Percentiles rank a stretch among this genome's conserved stretches.
Conservation (phyloP, 148 eudicot genomes). For the Nepenthes gracilis region DNA sequence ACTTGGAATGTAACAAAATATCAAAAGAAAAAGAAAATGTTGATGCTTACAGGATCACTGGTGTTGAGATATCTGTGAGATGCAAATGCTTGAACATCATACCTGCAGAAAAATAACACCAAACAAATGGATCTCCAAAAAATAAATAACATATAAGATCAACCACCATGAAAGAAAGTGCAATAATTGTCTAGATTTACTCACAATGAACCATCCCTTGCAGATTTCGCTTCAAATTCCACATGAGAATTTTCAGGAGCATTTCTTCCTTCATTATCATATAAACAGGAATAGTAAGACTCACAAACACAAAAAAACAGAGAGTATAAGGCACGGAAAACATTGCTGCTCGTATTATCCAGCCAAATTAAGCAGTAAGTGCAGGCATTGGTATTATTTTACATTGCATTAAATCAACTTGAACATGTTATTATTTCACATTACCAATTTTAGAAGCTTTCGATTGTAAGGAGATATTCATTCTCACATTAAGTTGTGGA, state of each 20-base stretch:
- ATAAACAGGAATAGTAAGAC: constrained; percentile 6
- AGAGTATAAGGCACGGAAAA: not conserved
- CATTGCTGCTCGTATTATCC: not conserved
- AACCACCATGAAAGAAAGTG: not conserved
- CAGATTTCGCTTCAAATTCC: constrained; percentile 99
- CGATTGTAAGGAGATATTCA: no score
- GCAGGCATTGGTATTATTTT: no score
- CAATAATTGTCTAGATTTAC: not conserved
- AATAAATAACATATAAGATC: not conserved
- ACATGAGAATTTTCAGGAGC: constrained; percentile 50
- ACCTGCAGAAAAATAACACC: constrained; percentile 33
- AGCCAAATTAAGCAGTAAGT: no score
- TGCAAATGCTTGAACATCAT: constrained; percentile 71
- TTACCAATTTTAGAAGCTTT: no score
- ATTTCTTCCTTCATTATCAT: constrained; percentile 28
- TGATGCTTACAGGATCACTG: constrained; percentile 60
- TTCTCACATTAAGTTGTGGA: no score
- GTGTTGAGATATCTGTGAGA: constrained; percentile 67
- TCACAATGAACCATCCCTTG: constrained; percentile 98
- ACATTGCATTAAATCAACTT: no score
- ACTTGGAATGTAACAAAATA: no score
- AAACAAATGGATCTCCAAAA: not conserved
- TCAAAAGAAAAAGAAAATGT: not conserved
- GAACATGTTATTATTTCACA: no score
- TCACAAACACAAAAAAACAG: not conserved